Conservation (phyloP, 2,329 filamentous ascomycete species). For the Calonectria pseudoreteaudii region DNA sequence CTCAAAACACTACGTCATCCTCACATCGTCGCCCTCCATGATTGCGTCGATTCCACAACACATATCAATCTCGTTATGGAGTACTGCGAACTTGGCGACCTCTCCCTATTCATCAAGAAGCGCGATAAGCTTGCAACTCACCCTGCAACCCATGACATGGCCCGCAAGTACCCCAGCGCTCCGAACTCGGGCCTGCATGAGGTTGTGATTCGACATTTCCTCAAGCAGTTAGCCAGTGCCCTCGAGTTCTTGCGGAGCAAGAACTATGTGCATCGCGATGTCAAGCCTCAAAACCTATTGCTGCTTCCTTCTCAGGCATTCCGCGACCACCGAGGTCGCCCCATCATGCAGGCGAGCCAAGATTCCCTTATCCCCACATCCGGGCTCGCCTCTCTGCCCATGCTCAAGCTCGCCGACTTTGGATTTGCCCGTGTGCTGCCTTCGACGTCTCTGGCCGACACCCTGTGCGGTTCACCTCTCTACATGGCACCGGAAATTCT, state of each 20-base stretch:
- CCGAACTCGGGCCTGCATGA: slow-evolving; percentile 90
- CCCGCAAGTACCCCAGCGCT: slow-evolving; percentile 90
- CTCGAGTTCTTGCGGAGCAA: slow-evolving; percentile 86
- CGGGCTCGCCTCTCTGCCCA: slow-evolving; percentile 86
- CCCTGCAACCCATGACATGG: slow-evolving; percentile 88
- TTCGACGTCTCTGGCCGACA: slow-evolving; percentile 92
- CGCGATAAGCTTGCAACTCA: slow-evolving; percentile 83
- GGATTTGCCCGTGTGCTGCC: slow-evolving; percentile 96
- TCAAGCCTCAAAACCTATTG: slow-evolving; percentile 96
- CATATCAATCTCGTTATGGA: slow-evolving; percentile 99
- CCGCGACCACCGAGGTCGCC: slow-evolving; percentile 62
- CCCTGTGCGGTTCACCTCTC: slow-evolving; percentile 92
- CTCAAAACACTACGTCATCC: slow-evolving; percentile 94
- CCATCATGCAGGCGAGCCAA: slow-evolving; percentile 81
- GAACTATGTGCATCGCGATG: slow-evolving; percentile 94
- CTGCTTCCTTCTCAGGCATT: slow-evolving; percentile 85
- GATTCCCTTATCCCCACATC: slow-evolving; percentile 84
- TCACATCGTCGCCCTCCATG: slow-evolving; percentile 95
- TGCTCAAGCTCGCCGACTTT: slow-evolving; percentile 98
- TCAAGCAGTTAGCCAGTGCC: slow-evolving; percentile 94
- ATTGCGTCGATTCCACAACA: slow-evolving; percentile 86
- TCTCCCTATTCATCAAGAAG: slow-evolving; percentile 97
- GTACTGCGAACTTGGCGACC: slow-evolving; percentile 94
- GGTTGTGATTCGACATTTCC: slow-evolving; percentile 94
- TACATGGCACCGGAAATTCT: slow-evolving; percentile 99